phyloP scores from a whole-genome alignment of 257 asterid species.

The Solanum paucissectum region DNA sequence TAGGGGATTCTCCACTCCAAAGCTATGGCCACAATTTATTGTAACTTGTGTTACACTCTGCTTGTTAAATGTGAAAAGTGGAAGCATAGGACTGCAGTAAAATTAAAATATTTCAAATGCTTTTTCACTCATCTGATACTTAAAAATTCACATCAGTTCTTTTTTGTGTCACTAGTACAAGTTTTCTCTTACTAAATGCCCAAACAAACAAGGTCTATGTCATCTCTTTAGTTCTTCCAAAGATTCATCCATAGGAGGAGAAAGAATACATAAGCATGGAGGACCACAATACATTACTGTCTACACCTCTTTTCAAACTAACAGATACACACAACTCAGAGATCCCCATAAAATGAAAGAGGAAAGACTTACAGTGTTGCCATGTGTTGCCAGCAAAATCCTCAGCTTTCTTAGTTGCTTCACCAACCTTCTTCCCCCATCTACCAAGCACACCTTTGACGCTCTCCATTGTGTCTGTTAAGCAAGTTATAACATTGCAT shows the following conservation, averaged over 20 bases:
- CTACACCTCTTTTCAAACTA: neutral
- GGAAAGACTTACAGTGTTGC: constrained; percentile 80
- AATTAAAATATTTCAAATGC: neutral
- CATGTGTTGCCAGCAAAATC: constrained; percentile 91
- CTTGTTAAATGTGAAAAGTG: neutral
- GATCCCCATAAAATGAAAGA: neutral
- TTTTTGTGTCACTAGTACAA: neutral
- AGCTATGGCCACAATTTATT: neutral
- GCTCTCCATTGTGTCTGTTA: constrained; percentile 59
- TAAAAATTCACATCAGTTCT: neutral
- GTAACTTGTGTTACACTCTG: neutral
- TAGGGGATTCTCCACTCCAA: neutral
- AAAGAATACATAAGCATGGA: neutral
- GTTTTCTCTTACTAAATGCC: neutral
- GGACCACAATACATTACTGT: neutral
- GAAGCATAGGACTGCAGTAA: neutral
- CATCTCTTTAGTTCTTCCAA: neutral
- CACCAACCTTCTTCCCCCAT: constrained; percentile 93
- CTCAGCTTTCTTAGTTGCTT: constrained; percentile 80
- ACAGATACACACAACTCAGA: neutral
- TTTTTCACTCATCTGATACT: neutral
- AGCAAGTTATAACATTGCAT: neutral
- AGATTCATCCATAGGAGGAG: neutral
- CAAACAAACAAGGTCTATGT: neutral
- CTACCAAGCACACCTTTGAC: constrained; percentile 75